Evolutionary conservation across 2,329 filamentous ascomycete genomes (phyloP).

Genomic region (Calonectria ilicicola): DNA sequence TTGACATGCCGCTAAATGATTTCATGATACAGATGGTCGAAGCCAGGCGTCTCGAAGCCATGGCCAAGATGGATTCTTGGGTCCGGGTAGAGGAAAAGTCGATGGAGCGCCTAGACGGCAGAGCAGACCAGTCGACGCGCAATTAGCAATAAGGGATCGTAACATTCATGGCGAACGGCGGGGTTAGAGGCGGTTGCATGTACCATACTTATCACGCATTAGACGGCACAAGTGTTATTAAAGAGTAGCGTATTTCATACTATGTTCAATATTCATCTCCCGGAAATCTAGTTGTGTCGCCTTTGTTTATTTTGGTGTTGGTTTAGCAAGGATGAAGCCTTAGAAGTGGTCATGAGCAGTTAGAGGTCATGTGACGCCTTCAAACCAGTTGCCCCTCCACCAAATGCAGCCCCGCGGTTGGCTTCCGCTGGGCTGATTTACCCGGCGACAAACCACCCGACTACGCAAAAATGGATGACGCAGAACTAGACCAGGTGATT

Average conservation of each 20-base stretch:
- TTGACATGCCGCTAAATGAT: conserved; percentile 79
- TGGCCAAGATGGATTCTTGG: conserved; percentile 46
- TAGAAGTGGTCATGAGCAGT: not conserved
- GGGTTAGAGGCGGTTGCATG: not conserved
- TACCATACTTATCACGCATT: not conserved
- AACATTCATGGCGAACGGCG: conserved; percentile 1
- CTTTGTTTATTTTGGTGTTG: not conserved
- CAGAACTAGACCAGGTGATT: conserved; percentile 56
- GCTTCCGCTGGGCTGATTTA: conserved; percentile 36
- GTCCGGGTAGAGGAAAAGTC: conserved; percentile 53
- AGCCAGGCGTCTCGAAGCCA: conserved; percentile 66
- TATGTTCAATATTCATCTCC: not conserved
- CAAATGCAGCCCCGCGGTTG: conserved; percentile 33
- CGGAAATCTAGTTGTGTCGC: not conserved
- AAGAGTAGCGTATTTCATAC: not conserved
- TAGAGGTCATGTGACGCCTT: conserved; percentile 36
- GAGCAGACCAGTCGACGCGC: not conserved
- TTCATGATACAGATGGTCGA: conserved; percentile 80
- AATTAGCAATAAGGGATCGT: not conserved
- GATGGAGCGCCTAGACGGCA: conserved; percentile 6
- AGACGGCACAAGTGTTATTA: not conserved
- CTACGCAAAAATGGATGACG: conserved; percentile 54
- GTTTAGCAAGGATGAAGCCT: not conserved
- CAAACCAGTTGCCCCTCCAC: conserved; percentile 39
- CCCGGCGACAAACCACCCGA: conserved; percentile 14